phyloP scores from a whole-genome alignment of 1,284 basidiomycete genomes.

The Gomphus bonarii region DNA sequence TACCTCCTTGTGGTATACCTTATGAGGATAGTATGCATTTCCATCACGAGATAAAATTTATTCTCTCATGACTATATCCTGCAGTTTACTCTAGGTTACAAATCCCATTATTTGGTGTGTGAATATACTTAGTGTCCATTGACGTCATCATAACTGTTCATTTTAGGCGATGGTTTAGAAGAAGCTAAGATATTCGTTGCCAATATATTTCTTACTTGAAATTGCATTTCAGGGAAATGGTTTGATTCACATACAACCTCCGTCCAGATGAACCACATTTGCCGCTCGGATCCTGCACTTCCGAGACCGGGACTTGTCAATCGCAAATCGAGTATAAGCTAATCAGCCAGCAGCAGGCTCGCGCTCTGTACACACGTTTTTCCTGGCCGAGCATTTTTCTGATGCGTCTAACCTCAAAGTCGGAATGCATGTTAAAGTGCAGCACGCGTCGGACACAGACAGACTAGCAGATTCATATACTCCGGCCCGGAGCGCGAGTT shows the following conservation, averaged over 20 bases:
- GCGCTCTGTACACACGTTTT: constrained; percentile 41
- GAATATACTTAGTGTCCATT: constrained; percentile 45
- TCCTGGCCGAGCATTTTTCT: neutral
- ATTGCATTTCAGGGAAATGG: neutral
- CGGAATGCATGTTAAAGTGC: neutral
- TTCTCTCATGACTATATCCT: neutral
- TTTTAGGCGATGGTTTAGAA: neutral
- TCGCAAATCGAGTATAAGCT: constrained; percentile 36
- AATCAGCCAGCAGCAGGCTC: constrained; percentile 35
- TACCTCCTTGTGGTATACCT: constrained; percentile 42
- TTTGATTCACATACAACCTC: neutral
- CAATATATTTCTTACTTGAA: constrained; percentile 25
- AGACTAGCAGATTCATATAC: constrained; percentile 11
- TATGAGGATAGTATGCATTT: constrained; percentile 48
- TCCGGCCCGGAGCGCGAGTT: constrained; percentile 16
- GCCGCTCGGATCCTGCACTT: constrained; percentile 39
- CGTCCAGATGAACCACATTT: constrained; percentile 40
- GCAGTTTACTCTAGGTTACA: constrained; percentile 10
- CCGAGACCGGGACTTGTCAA: constrained; percentile 45
- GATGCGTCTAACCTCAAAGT: neutral
- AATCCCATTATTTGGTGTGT: constrained; percentile 38
- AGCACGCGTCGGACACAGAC: constrained; percentile 8
- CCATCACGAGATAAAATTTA: constrained; percentile 25
- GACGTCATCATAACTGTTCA: constrained; percentile 28
- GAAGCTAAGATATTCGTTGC: constrained; percentile 47